Percentiles rank a stretch among this genome's conserved stretches.
These are phyloP conservation scores for Exophiala lecanii-corni DNA, from an alignment of 2,329 filamentous ascomycete genomes.

Conservation along the genomic window DNA sequence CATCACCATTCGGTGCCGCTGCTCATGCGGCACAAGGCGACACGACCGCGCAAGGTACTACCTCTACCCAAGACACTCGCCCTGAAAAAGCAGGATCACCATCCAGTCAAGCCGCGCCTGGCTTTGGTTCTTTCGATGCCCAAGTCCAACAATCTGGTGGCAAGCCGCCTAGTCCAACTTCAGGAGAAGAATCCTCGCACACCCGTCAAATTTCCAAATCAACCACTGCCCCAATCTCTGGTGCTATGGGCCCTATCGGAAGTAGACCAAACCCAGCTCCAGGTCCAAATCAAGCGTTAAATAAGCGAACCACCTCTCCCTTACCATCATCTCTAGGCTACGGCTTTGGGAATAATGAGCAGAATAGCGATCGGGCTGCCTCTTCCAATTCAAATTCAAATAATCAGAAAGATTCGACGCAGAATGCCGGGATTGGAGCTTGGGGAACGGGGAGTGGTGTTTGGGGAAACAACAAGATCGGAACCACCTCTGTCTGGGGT, in stretches of 20 bases:
- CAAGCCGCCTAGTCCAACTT: conserved; percentile 81
- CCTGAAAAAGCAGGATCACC: conserved; percentile 58
- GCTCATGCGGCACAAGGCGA: conserved; percentile 12
- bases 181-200: conserved; percentile 67
- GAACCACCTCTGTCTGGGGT: conserved; percentile 92
- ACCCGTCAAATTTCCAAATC: conserved; percentile 56
- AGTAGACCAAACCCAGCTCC: conserved; percentile 68
- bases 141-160: conserved; percentile 63
- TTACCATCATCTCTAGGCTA: conserved; percentile 83
- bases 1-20: conserved; percentile 65
- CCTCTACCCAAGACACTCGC: conserved; percentile 39
- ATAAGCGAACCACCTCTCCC: conserved; percentile 83
- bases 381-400: conserved; percentile 56
- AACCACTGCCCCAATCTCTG: conserved; percentile 50
- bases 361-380: conserved; percentile 50
- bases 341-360: conserved; percentile 35
- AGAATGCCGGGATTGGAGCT: conserved; percentile 47
- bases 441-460: conserved; percentile 80
- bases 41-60: conserved; percentile 4
- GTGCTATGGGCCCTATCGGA: conserved; percentile 83
- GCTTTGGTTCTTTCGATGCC: conserved; percentile 59
- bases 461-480: conserved; percentile 77
- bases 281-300: conserved; percentile 55
- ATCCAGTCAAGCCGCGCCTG: conserved; percentile 42
- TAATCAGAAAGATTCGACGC: conserved; percentile 45